Conservation (phyloP, 2,329 filamentous ascomycete species). For the Allantophomopsis lycopodina region DNA sequence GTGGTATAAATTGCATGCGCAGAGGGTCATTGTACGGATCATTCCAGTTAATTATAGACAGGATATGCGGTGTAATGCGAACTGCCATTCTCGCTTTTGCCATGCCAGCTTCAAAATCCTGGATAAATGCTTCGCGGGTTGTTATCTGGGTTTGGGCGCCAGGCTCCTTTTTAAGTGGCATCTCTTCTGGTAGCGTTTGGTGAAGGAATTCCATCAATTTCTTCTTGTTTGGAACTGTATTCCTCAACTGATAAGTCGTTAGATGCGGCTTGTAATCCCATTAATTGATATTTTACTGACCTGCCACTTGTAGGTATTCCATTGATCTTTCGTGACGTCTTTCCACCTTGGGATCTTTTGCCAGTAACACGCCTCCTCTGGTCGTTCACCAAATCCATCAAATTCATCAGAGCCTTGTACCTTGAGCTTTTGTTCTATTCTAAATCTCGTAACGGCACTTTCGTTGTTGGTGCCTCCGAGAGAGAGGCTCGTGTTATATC, state of each 20-base stretch:
- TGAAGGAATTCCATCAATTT: constrained; percentile 34
- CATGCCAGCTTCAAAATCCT: constrained; percentile 38
- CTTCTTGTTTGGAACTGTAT: constrained; percentile 31
- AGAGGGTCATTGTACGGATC: constrained; percentile 45
- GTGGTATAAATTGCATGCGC: constrained; percentile 44
- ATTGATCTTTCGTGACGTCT: constrained; percentile 27
- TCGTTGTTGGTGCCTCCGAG: too few species aligned
- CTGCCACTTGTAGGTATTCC: constrained; percentile 37
- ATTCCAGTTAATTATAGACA: constrained; percentile 44
- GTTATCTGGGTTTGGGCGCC: constrained; percentile 18
- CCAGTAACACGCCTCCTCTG: constrained; percentile 26
- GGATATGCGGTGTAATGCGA: constrained; percentile 43
- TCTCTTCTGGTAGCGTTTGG: constrained; percentile 30
- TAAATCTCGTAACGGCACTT: too few species aligned
- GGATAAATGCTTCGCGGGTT: constrained; percentile 36
- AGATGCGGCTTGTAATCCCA: not conserved
- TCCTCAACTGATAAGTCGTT: constrained; percentile 22
- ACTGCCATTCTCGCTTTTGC: constrained; percentile 42
- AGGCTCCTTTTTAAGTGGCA: constrained; percentile 25
- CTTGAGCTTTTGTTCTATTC: too few species aligned
- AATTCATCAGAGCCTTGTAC: too few species aligned
- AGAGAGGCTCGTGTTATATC: too few species aligned
- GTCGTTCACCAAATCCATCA: not conserved
- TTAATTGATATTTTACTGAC: constrained; percentile 20
- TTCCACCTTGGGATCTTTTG: constrained; percentile 31